Evolutionary conservation across 2,329 filamentous ascomycete species (phyloP), one percentile per base, ranked within the genome.

Genomic region (Pseudogymnoascus sp.): DNA sequence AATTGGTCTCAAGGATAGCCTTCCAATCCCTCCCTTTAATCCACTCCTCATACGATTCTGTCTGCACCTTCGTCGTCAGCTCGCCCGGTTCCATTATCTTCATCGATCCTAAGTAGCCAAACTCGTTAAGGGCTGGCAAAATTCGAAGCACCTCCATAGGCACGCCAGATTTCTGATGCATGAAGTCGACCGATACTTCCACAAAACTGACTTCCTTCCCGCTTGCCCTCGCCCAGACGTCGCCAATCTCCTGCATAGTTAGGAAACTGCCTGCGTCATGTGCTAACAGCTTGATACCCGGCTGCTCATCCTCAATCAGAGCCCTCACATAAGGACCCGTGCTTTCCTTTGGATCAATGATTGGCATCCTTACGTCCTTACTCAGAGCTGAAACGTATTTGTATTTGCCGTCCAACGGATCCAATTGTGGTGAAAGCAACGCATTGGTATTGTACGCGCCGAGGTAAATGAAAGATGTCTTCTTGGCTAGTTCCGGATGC

Each of bases 241-340:
- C 70, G 1, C 75, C 62, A 1, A 72, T 66, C 37, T 80, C 71
- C 0, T 64, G 66, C 0, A 77, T 62, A 0, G 69, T 74, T 7
- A 77, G 59, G 56, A 75, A 72, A 56, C 72, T 74, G 40, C 21
- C 19, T 16, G 16, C 21, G 59, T 80, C 76, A 62, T 79, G 81
- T 0, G 78, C 80, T 1, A 81, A 67, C 1, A 82, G 69, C 29
- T 76, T 79, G 1, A 71, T 76, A 0, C 76, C 74, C 0, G 75
- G 65, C 0, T 67, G 68, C 61, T 80, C 76, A 21, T 75, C 70
- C 35, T 78, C 73, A 3, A 81, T 44, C 24, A 82, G 69, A 0
- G 77, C 75, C 10, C 70, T 72, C 1, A 81, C 79, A 37, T 80
- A 81, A 0, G 71, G 69, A 0, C 80, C 80, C 0, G 77, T 78